Base-by-base conservation (phyloP, 2,329 filamentous ascomycete species). In the Beauveria australis region DNA sequence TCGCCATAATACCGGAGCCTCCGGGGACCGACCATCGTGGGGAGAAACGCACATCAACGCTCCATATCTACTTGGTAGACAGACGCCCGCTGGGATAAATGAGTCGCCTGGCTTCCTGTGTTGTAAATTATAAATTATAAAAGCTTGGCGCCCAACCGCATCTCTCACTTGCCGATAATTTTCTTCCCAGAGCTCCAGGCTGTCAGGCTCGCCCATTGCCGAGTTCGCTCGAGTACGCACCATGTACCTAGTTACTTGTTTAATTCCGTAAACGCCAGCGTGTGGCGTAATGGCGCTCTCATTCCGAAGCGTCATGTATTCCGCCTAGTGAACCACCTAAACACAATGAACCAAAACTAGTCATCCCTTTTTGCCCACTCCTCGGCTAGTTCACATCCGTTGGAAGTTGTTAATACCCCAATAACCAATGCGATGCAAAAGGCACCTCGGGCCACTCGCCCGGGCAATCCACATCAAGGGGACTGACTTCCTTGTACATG, bases 251-350 rank as follows among this genome's bases (percentile, higher is more conserved):
- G 33, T 5, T 14, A 37, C 12, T 3, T 37, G 1, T 14, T 48
- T 18, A 54, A 24, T 54, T 54, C 52, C 52, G 40, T 3, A 10
- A 44, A 10, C 43, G 18, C 19, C 53, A 24, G n/a, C 46, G 18
- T 51, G 46, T n/a, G 55, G 55, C 22, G 55, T 28, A 51, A 6
- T 5, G 55, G 33, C 46, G 46, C 46, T 43, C 9, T 51, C 10
- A 51, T 58, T 58, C 55, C 55, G 55, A 58, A 24, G 46, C 46
- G 19, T 24, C 46, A 19, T 22, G 14, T 12, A 49, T 58, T 58
- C 55, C 55, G 55, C 40, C 2, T 9, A 7, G 19, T 40, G 16
- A 37, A 37, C 30, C 30, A 33, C 30, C 5, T 33, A 5, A 14
- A 33, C 12, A 33, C 30, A 33, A 14, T 14, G 30, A 33, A 14